These are phyloP conservation scores for Coemansia sp. DNA, from an alignment of 192 early-diverging fungal genomes.

Conservation along the genomic window DNA sequence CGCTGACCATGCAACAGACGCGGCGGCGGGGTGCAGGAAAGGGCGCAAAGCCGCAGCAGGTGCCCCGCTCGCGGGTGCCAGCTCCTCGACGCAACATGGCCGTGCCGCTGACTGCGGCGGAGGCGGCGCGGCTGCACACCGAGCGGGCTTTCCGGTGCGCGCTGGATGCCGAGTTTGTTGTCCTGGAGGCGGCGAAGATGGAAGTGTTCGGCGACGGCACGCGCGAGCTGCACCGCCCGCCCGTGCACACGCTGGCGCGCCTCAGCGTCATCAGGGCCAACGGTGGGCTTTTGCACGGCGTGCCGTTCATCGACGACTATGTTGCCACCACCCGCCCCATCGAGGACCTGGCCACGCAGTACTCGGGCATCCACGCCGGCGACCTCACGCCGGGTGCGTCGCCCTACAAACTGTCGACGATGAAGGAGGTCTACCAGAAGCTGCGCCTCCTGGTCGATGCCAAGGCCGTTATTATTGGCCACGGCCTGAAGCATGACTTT, in stretches of 20 bases:
- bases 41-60: background rate
- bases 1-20: background rate
- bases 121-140: conserved; percentile 25
- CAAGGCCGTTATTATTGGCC: conserved; percentile 91
- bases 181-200: conserved; percentile 78
- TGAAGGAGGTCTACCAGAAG: conserved; percentile 94
- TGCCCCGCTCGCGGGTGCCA: background rate
- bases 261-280: conserved; percentile 87
- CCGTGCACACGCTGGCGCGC: conserved; percentile 79
- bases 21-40: background rate
- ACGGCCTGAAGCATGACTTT: conserved; percentile 94
- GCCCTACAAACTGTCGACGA: conserved; percentile 76
- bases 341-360: conserved; percentile 91
- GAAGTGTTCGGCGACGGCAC: conserved; percentile 95
- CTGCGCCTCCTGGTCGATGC: conserved; percentile 87
- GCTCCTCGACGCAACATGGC: conserved; percentile 35
- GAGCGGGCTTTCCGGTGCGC: conserved; percentile 51
- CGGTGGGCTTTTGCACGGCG: conserved; percentile 64
- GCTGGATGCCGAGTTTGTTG: conserved; percentile 97
- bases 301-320: conserved; percentile 98
- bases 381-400: conserved; percentile 78
- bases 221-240: conserved; percentile 75
- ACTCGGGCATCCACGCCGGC: conserved; percentile 88
- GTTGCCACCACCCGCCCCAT: conserved; percentile 82
- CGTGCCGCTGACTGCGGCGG: conserved; percentile 26